Base-by-base conservation (phyloP, 306 rosid species). In the Rosa persica region DNA sequence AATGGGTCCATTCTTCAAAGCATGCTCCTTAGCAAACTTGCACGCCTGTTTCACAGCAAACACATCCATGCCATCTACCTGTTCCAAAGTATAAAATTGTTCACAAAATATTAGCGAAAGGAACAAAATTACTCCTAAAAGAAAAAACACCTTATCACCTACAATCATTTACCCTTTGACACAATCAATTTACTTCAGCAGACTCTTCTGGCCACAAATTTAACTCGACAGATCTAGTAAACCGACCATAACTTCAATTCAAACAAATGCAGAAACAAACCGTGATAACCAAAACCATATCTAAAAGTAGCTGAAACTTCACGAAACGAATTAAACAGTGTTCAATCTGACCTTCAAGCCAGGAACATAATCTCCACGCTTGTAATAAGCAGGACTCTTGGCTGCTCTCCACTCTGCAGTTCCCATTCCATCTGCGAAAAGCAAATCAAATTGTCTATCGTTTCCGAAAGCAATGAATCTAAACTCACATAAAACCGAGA, bases 41-140 rank as follows among this genome's bases (percentile, higher is more conserved):
- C 97, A 93, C 74, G 96, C 97, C 78, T 93, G 98, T 81, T 96
- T 96, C 73, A 96, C 98, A 39, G 98, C 99, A 80, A 96, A 85
- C 75, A 85, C 98, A 82, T 96, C 99, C 99, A 96, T 96, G 66
- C 99, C 99, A 81, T 96, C 98, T 39, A 96, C 96, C 99, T 96
- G 87, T 75, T 80, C 75, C 77, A 76, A 67, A 49, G 43, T 78
- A 23, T 72, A 76, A 82, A 38, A 48, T 27, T 46, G 25, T 38
- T 78, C 38, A 39, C 78, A 51, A 38, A 40, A 40, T 51, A 80
- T 61, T 57, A 52, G 19, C 34, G 7, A 55, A 36, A 52, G 22
- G 2, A 62, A n/a, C 13, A 79, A 0, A 54, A 48, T 49, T 23
- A 52, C 11, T 60, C 64, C 27, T 20, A 5, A 17, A 46, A 72